Evolutionary conservation across 495 filamentous ascomycete genomes (phyloP).

Genomic region (Sporormia fimetaria): DNA sequence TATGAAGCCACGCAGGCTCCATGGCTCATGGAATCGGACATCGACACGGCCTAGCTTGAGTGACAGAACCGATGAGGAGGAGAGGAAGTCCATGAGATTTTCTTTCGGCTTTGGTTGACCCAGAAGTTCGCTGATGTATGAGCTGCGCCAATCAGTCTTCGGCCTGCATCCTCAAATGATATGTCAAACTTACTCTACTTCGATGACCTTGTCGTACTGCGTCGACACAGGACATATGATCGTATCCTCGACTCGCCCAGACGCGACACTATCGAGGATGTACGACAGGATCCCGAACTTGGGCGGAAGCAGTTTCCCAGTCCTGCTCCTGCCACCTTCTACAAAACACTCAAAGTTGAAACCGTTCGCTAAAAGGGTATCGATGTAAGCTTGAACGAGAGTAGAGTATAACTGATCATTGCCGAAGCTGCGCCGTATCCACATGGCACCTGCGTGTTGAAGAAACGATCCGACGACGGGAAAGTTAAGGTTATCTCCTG

Average conservation of each 20-base stretch:
- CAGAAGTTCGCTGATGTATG: slow-evolving; percentile 86
- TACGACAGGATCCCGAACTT: slow-evolving; percentile 96
- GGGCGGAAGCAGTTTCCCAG: slow-evolving; percentile 82
- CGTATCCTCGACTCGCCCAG: slow-evolving; percentile 78
- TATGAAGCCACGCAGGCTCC: slow-evolving; percentile 75
- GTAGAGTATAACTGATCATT: slow-evolving; percentile 84
- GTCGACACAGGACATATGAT: slow-evolving; percentile 91
- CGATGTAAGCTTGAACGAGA: slow-evolving; percentile 89
- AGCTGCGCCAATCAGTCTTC: slow-evolving; percentile 33
- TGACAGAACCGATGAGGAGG: slow-evolving; percentile 77
- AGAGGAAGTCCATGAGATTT: slow-evolving; percentile 77
- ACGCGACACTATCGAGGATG: slow-evolving; percentile 77
- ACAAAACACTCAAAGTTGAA: slow-evolving; percentile 96
- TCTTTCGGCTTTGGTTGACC: slow-evolving; percentile 92
- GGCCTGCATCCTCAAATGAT: slow-evolving; percentile 9
- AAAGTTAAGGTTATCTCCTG: slow-evolving; percentile 93
- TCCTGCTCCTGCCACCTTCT: slow-evolving; percentile 83
- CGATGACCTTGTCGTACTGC: slow-evolving; percentile 97
- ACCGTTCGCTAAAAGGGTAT: slow-evolving; percentile 77
- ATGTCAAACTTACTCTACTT: slow-evolving; percentile 55
- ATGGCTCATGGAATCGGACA: slow-evolving; percentile 89
- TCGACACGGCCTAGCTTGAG: slow-evolving; percentile 85
- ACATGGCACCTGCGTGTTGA: slow-evolving; percentile 88
- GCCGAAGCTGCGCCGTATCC: slow-evolving; percentile 84
- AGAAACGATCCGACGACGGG: slow-evolving; percentile 80